phyloP scores from a whole-genome alignment of 2,329 filamentous ascomycete species.

The Aphanoascus verrucosus region DNA sequence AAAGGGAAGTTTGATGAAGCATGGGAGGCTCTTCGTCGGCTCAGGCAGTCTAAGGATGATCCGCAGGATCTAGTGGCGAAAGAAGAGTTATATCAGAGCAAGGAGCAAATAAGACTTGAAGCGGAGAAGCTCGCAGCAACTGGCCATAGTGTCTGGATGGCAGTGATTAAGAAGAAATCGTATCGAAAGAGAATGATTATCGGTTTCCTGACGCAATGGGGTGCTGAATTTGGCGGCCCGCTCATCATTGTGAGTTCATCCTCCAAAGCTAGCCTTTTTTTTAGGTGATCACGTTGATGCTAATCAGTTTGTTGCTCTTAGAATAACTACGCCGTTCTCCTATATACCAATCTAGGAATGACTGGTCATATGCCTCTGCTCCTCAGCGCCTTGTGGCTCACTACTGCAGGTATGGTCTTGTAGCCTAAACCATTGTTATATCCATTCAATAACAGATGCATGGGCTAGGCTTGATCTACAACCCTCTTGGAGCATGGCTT shows the following conservation, averaged over 20 bases:
- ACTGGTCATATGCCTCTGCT: conserved; percentile 36
- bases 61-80: conserved; percentile 35
- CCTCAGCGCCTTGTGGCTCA: conserved; percentile 37
- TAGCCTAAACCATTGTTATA: no score
- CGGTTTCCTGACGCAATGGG: conserved; percentile 45
- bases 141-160: conserved; percentile 36
- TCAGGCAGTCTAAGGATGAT: conserved; percentile 32
- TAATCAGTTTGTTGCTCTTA: conserved; percentile 15
- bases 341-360: conserved; percentile 37
- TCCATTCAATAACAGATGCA: background rate
- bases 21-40: conserved; percentile 32
- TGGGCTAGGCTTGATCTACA: conserved; percentile 31
- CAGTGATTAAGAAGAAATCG: conserved; percentile 38
- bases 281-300: no score
- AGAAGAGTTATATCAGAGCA: conserved; percentile 40
- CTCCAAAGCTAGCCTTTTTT: background rate
- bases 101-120: conserved; percentile 38
- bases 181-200: conserved; percentile 44
- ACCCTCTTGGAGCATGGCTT: conserved; percentile 29
- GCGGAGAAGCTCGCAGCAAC: conserved; percentile 32
- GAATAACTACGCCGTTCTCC: conserved; percentile 40
- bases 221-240: conserved; percentile 44
- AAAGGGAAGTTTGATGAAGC: conserved; percentile 40
- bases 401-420: conserved; percentile 35
- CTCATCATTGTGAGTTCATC: conserved; percentile 40